Evolutionary conservation across 305 asterid species (phyloP), one percentile per base, ranked within the genome.

Genomic region (Rubia peregrina): DNA sequence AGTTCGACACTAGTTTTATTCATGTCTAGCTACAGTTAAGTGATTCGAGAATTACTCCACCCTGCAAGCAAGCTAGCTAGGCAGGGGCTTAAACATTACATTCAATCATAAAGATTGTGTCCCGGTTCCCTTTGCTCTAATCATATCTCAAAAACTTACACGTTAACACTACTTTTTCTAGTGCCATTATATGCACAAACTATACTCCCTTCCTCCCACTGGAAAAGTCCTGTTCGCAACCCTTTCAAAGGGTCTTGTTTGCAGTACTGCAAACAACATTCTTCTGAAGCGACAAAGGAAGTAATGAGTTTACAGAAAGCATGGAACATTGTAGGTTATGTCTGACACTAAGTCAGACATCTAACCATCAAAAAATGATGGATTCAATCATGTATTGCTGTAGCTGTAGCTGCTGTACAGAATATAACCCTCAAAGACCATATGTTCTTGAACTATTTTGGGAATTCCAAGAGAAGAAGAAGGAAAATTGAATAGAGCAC

Each of bases 401-500:
- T 24, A 13, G 26, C 26, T 24, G 6, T 42, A 5, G 10, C 13
- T 7, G 26, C 26, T 24, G 6, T 42, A 5, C 53, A 30, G 22
- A 46, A 56, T 11, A 22, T 49, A 3, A 21, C 41, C 69, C 14
- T 75, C 42, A 43, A 48, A 36, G 17, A 10, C 33, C 51, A 21
- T 21, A 65, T 51, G 19, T 14, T 38, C 57, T 10, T 33, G 40
- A 40, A 42, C 33, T 74, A 19, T 51, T 38, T 71, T 16, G 24
- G 4, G 12, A 76, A 46, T 70, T 65, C 16, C 22, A 64, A 22
- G 42, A 33, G 11, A 9, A 22, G 46, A 30, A 60, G 56, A 21
- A 42, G 42, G 16, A 61, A 65, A 33, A 49, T 11, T 16, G 3
- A 42, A 13, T 30, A 46, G 24, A 70, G 72, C 64, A 91, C 98